A percentile compares a stretch with the other conserved stretches of the same genome.
These are phyloP conservation scores for Cercospora citrullina DNA, from an alignment of 2,329 filamentous ascomycete species.

Conservation along the genomic window DNA sequence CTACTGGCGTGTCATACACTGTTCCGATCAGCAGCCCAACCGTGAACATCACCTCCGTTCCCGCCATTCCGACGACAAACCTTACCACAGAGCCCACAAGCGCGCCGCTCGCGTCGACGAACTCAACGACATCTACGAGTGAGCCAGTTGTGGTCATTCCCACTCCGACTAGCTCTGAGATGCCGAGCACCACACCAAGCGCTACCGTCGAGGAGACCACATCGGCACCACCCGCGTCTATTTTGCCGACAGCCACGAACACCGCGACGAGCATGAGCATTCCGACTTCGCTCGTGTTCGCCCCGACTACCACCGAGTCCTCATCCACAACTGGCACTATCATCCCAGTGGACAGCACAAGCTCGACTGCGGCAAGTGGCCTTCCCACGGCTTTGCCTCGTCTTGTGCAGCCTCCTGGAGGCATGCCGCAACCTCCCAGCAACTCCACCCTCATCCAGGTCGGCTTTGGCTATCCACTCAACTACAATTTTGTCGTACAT, in stretches of 20 bases:
- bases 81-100: not conserved
- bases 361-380: constrained; percentile 49
- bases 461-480: constrained; percentile 76
- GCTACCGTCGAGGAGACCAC: constrained; percentile 16
- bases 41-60: not conserved
- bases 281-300: constrained; percentile 63
- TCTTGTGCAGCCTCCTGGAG: constrained; percentile 70
- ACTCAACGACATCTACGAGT: constrained; percentile 5
- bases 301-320: constrained; percentile 45
- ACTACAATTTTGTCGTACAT: constrained; percentile 78
- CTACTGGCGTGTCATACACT: constrained; percentile 22
- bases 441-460: constrained; percentile 76
- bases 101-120: not conserved
- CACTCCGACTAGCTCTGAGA: constrained; percentile 15
- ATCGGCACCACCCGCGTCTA: constrained; percentile 40
- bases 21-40: constrained; percentile 10
- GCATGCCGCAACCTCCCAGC: constrained; percentile 55
- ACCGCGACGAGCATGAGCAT: constrained; percentile 51
- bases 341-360: constrained; percentile 44
- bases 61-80: constrained; percentile 2
- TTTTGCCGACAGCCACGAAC: constrained; percentile 51
- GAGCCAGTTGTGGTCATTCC: constrained; percentile 2
- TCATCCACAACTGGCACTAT: constrained; percentile 18
- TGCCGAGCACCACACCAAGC: constrained; percentile 15
- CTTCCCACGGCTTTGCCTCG: constrained; percentile 69